These are phyloP conservation scores for Phialophora expanda DNA, from an alignment of 2,329 filamentous ascomycete species.

Conservation along the genomic window DNA sequence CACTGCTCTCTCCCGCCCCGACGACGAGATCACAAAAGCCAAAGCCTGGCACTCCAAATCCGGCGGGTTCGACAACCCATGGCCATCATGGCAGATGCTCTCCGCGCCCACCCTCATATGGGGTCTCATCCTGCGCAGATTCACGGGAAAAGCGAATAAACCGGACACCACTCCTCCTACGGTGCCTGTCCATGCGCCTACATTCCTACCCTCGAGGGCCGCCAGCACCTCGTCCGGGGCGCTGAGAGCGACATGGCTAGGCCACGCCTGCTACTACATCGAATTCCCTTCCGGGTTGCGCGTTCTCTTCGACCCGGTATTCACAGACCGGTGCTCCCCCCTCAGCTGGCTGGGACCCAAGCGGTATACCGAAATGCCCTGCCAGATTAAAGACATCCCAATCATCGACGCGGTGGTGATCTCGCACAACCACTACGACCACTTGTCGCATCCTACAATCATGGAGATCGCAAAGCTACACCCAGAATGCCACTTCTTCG, in stretches of 20 bases:
- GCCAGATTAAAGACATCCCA: slow-evolving; percentile 77
- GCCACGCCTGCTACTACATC: slow-evolving; percentile 91
- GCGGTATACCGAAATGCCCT: slow-evolving; percentile 78
- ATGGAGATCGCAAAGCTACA: slow-evolving; percentile 71
- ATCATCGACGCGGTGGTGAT: slow-evolving; percentile 67
- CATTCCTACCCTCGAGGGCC: slow-evolving; percentile 66
- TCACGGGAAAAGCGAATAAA: slow-evolving; percentile 57
- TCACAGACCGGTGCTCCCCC: slow-evolving; percentile 84
- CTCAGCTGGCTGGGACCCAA: slow-evolving; percentile 71
- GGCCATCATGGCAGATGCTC: slow-evolving; percentile 45
- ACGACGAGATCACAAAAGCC: slow-evolving; percentile 45
- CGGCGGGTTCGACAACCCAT: slow-evolving; percentile 52
- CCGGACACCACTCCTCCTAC: slow-evolving; percentile 70
- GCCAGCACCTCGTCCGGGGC: slow-evolving; percentile 51
- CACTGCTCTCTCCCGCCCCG: slow-evolving; percentile 43
- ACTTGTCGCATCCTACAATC: slow-evolving; percentile 78
- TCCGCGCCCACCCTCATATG: slow-evolving; percentile 30
- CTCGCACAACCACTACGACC: slow-evolving; percentile 91
- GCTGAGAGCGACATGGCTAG: slow-evolving; percentile 89
- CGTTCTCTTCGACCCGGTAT: slow-evolving; percentile 92
- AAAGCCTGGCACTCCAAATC: slow-evolving; percentile 49
- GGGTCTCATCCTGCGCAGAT: slow-evolving; percentile 44
- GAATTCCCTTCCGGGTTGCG: slow-evolving; percentile 86
- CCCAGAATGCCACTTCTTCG: slow-evolving; percentile 84
- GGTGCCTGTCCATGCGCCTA: slow-evolving; percentile 69